Evolutionary conservation across 2,329 filamentous ascomycete species (phyloP).

Genomic region (Lasiodiplodia sp.): DNA sequence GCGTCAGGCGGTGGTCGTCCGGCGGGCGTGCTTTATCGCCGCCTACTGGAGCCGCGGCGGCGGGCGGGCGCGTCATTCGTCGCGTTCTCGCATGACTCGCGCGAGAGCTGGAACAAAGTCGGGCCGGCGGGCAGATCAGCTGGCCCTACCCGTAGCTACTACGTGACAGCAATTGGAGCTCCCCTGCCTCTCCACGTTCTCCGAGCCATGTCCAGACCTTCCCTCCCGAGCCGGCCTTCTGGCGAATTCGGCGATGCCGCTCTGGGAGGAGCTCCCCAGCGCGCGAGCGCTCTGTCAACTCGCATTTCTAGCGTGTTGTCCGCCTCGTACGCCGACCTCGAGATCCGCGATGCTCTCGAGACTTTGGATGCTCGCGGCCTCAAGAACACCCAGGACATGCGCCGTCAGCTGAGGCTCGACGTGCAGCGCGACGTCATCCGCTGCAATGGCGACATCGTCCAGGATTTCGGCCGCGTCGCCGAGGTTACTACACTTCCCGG

Average conservation of each 20-base stretch:
- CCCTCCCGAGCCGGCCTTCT: conserved; percentile 20
- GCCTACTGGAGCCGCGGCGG: conserved; percentile 4
- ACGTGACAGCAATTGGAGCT: not conserved
- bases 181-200: not conserved
- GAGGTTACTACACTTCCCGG: conserved; percentile 63
- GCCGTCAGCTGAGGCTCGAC: conserved; percentile 80
- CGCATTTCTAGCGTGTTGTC: conserved; percentile 88
- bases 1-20: conserved; percentile 19
- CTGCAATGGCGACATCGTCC: conserved; percentile 87
- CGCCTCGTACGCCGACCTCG: conserved; percentile 88
- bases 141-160: not conserved
- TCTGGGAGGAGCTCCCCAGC: conserved; percentile 12
- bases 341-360: conserved; percentile 84
- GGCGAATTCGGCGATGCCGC: conserved; percentile 25
- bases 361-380: conserved; percentile 77
- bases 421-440: conserved; percentile 92
- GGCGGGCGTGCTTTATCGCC: conserved; percentile 11
- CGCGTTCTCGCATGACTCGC: conserved; percentile 23
- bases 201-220: conserved; percentile 22
- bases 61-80: conserved; percentile 25
- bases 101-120: conserved; percentile 3
- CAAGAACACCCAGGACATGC: conserved; percentile 77
- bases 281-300: conserved; percentile 73
- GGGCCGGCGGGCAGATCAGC: conserved; percentile 5
- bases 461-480: conserved; percentile 87